phyloP scores from a whole-genome alignment of 1,139 yeast genomes.

The Candida smagusa region DNA sequence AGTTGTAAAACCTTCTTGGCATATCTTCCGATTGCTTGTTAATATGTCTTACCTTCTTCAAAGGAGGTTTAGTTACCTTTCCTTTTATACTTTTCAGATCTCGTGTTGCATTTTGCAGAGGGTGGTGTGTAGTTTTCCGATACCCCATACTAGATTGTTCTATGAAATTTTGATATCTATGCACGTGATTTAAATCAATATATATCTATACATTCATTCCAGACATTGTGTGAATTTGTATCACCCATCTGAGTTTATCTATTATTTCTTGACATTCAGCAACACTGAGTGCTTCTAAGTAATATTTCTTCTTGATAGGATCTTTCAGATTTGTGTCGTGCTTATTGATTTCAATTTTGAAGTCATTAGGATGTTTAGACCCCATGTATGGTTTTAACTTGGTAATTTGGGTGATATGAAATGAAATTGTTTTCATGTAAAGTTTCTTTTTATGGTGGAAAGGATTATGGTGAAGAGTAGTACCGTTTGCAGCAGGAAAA shows the following conservation, averaged over 20 bases:
- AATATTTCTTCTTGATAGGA: slow-evolving; percentile 63
- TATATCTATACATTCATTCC: slow-evolving; percentile 1
- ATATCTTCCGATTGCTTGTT: too few relatives aligned
- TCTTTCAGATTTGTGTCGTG: slow-evolving; percentile 39
- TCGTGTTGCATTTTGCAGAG: too few relatives aligned
- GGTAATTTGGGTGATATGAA: slow-evolving; percentile 77
- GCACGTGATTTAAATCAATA: not conserved
- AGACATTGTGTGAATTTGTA: slow-evolving; percentile 38
- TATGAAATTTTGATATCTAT: too few relatives aligned
- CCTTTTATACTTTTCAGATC: too few relatives aligned
- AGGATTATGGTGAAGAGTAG: slow-evolving; percentile 26
- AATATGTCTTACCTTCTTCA: too few relatives aligned
- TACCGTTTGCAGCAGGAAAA: slow-evolving; percentile 22
- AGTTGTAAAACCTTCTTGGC: too few relatives aligned
- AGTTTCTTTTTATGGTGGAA: slow-evolving; percentile 52
- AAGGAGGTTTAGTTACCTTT: too few relatives aligned
- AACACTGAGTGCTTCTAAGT: slow-evolving; percentile 69
- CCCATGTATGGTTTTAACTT: slow-evolving; percentile 69
- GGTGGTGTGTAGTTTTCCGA: too few relatives aligned
- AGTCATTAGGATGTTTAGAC: slow-evolving; percentile 68
- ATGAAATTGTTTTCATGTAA: slow-evolving; percentile 76
- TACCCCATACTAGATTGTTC: too few relatives aligned
- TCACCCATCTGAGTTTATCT: slow-evolving; percentile 54
- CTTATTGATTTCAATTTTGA: slow-evolving; percentile 79
- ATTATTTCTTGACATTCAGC: slow-evolving; percentile 75